Evolutionary conservation across 352 stramenopile genomes (phyloP).

Genomic region (Pythium aphanidermatum): DNA sequence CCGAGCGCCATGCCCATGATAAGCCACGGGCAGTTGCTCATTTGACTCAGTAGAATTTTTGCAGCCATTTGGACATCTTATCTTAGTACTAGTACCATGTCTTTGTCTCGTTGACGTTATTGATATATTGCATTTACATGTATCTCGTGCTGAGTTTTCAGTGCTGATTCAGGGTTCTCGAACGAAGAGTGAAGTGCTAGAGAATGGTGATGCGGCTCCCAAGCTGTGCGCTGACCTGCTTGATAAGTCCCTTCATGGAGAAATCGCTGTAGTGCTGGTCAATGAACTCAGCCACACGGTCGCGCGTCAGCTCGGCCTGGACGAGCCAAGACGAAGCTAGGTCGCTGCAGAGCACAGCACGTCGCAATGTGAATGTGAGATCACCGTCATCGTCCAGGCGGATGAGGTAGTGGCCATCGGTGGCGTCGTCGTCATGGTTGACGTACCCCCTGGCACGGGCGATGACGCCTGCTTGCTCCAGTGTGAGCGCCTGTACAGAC

Average conservation of each 20-base stretch:
- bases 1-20: too few relatives aligned
- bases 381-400: constrained; percentile 27
- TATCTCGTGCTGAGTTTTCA: too few relatives aligned
- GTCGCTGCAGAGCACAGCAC: constrained; percentile 22
- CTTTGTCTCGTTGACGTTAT: too few relatives aligned
- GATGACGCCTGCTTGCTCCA: constrained; percentile 16
- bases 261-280: background rate
- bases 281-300: constrained; percentile 11
- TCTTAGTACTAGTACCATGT: too few relatives aligned
- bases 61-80: too few relatives aligned
- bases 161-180: background rate
- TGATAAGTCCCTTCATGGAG: background rate
- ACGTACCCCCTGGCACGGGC: constrained; percentile 14
- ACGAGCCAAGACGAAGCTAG: constrained; percentile 21
- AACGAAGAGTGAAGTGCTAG: background rate
- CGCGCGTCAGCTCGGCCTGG: background rate
- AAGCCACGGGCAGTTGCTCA: too few relatives aligned
- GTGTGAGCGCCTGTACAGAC: constrained; percentile 12
- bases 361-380: constrained; percentile 26
- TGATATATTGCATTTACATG: too few relatives aligned
- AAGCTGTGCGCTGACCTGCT: background rate
- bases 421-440: background rate
- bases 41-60: too few relatives aligned
- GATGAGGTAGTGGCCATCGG: constrained; percentile 20
- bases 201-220: background rate